Evolutionary conservation across 352 stramenopile genomes (phyloP), one percentile per base, ranked within the genome.

Genomic region (Paralagenidium karlingii): DNA sequence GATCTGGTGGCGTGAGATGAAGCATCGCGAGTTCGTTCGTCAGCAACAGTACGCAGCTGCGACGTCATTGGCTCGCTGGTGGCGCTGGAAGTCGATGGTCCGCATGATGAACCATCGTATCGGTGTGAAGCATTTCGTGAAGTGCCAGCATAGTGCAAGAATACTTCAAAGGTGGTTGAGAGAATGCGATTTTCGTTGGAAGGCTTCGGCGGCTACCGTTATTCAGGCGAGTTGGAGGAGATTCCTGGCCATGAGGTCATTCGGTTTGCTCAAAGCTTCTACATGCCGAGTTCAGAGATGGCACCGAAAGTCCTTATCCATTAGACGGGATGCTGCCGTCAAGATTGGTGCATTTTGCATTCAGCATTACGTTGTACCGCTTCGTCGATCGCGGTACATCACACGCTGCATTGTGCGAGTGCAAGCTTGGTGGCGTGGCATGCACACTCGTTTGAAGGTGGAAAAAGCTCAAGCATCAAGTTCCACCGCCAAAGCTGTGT

Each of bases 351-450:
- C 30, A 6, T 43, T 10, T 18, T 38, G 55, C 22, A 20, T 53
- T 10, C 22, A 27, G 5, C 33, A 34, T 11, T 22, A 60, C 16
- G 26, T 65, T 2, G 18, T 20, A 8, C 26, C 26, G 8, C 41
- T 36, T 1, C 56, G 56, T 9, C 15, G 20, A 3, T 16, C 48
- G 31, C 44, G 20, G 16, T 33, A 22, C 7, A 37, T 45, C 18
- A 5, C 15, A 8, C 42, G 50, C 8, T 37, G 53, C 15, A 53
- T 78, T 13, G 34, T 49, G 3, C 58, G 51, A 11, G 20, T 90
- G 0, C 76, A 90, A 39, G 53, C 68, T 0, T 87, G 69, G 73
- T 90, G 73, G 68, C 65, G 76, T 28, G 76, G 76, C 10, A 66
- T 59, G 36, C 30, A 68, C 3, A 66, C 87, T 13, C 73, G 76